A percentile compares a stretch with the other conserved stretches of the same genome.
Evolutionary conservation across 306 rosid species (phyloP).

Genomic region (Rubus parviflorus): DNA sequence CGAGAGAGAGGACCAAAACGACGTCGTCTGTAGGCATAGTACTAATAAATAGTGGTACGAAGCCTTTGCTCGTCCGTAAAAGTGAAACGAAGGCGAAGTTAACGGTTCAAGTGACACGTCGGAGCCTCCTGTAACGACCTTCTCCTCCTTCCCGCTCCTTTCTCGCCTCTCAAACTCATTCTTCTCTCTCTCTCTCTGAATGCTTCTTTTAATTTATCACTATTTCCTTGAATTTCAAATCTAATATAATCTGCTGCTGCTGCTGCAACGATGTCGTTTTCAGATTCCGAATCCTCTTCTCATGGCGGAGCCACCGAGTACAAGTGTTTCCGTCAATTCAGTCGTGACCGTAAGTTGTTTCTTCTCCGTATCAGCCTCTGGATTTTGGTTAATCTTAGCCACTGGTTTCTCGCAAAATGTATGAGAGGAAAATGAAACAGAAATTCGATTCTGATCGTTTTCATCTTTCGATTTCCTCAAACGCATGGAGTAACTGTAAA

Average conservation of each 20-base stretch:
- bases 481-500: background rate
- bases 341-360: conserved; percentile 71
- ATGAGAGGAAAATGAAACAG: background rate
- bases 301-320: conserved; percentile 53
- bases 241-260: conserved; percentile 23
- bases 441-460: background rate
- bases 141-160: conserved; percentile 32
- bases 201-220: conserved; percentile 17
- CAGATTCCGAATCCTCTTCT: conserved; percentile 70
- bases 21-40: background rate
- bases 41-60: background rate
- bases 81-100: conserved; percentile 43
- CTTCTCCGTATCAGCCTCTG: background rate
- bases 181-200: conserved; percentile 13
- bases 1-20: background rate
- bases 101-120: conserved; percentile 42
- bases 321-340: conserved; percentile 65
- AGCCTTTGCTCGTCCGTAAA: conserved; percentile 19
- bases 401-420: background rate
- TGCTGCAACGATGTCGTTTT: conserved; percentile 60
- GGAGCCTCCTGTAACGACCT: conserved; percentile 34
- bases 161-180: conserved; percentile 21
- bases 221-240: conserved; percentile 2
- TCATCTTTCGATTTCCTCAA: background rate
- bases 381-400: background rate